Conservation (phyloP, 495 filamentous ascomycete genomes). For the Penicillium cataractarum region DNA sequence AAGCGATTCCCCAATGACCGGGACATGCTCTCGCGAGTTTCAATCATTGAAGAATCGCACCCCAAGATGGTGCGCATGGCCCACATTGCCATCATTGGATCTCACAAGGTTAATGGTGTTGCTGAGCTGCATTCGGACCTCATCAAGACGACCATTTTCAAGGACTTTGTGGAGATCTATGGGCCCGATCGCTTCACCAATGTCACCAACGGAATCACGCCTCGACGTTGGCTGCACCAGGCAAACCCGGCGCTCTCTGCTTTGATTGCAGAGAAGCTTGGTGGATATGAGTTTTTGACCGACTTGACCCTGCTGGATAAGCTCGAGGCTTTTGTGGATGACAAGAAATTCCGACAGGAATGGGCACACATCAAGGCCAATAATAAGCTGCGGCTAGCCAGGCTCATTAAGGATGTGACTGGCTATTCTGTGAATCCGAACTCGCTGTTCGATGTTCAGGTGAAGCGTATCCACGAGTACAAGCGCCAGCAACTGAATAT, state of each 20-base stretch:
- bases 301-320: constrained; percentile 84
- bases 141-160: constrained; percentile 98
- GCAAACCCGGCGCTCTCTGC: constrained; percentile 93
- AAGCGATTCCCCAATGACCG: constrained; percentile 85
- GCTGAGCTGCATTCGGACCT: constrained; percentile 96
- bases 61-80: constrained; percentile 99
- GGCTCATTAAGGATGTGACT: constrained; percentile 81
- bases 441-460: constrained; percentile 93
- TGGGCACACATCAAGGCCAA: constrained; percentile 87
- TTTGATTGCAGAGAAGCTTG: constrained; percentile 86
- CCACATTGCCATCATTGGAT: constrained; percentile 90
- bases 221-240: constrained; percentile 94
- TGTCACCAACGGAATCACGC: constrained; percentile 97
- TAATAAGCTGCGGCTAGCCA: constrained; percentile 82
- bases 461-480: constrained; percentile 99
- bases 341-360: constrained; percentile 86
- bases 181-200: constrained; percentile 98
- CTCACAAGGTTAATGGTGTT: constrained; percentile 98
- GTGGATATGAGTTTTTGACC: constrained; percentile 80
- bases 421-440: constrained; percentile 82
- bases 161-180: constrained; percentile 93
- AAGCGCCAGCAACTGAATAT: constrained; percentile 99
- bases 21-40: constrained; percentile 81
- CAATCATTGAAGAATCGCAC: constrained; percentile 94
- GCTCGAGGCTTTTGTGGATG: constrained; percentile 77